Conservation (phyloP, 148 eudicot genomes). For the Oxyria digyna region DNA sequence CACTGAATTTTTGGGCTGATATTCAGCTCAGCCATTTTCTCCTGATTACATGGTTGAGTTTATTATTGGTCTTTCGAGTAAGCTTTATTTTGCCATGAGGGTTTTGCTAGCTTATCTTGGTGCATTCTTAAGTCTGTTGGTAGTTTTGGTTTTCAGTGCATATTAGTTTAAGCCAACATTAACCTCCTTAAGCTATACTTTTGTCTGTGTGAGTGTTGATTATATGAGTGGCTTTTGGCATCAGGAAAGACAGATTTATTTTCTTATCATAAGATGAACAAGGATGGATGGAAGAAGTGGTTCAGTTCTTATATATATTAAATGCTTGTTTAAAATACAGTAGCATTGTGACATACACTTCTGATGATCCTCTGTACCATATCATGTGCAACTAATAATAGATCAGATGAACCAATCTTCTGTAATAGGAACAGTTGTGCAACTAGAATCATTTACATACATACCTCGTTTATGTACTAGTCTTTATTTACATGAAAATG, state of each 20-base stretch:
- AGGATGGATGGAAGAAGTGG: not conserved
- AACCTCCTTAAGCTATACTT: not conserved
- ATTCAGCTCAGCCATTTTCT: not conserved
- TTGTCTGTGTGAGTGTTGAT: not conserved
- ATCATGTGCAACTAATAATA: not conserved
- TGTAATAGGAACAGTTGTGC: not conserved
- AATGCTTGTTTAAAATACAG: not conserved
- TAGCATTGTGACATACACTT: not conserved
- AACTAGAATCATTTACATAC: not conserved
- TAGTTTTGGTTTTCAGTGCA: not conserved
- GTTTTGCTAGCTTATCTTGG: not conserved
- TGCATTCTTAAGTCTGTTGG: not conserved
- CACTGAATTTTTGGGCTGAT: not conserved
- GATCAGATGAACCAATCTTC: not conserved
- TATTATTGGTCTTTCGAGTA: not conserved
- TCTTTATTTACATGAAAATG: not conserved
- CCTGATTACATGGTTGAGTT: not conserved
- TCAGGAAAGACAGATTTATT: not conserved
- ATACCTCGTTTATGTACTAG: not conserved
- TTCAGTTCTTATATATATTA: not conserved
- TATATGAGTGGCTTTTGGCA: not conserved
- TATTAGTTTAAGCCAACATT: not conserved
- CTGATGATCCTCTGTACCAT: not conserved
- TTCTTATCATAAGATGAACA: not conserved
- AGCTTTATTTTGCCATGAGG: not conserved